Base-by-base conservation (phyloP, 768 basidiomycete species). In the Tremella yokohamensis region DNA sequence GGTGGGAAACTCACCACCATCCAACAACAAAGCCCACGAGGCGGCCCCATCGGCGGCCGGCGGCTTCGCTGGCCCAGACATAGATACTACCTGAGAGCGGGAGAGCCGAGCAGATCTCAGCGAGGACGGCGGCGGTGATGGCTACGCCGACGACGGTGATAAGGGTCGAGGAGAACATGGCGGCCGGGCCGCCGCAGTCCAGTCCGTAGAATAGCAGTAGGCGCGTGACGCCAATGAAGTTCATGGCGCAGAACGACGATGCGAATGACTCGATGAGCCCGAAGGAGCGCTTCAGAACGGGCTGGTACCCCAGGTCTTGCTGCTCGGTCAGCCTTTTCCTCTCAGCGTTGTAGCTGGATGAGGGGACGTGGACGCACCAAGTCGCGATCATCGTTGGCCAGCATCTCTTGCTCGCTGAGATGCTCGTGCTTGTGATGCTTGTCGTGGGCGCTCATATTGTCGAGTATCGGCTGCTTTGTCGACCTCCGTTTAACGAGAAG, bases 61-160 rank as follows among this genome's bases (percentile, higher is more conserved):
- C 91, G 68, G 89, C 90, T 71, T 90, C 90, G 16, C 90, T 90
- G 0, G 90, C 88, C 91, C 91, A 94, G 49, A 91, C 85, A 76
- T 93, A 94, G 74, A 96, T 93, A 8, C 90, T 92, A 2, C 91
- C 91, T 3, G n/a, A 18, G 42, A 45, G n/a, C n/a, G 49, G 49
- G 19, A 50, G 25, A 9, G 49, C 49, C 26, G 49, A 50, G 49
- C 49, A 50, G 20, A 50, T 50, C 49, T 50, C 49, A n/a, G 49
- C 49, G 25, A 50, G 49, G 3, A 50, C 49, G 9, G 49, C 49
- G 16, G 49, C 49, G n/a, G 49, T 50, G 20, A 29, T 29, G 25
- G 49, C 25, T 12, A 50, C 49, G 18, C 49, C 49, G 49, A 50
- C 19, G 19, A 50, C 26, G 19, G 25, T n/a, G 26, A 50, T 29